These are phyloP conservation scores for Termitomyces sp. DNA, from an alignment of 768 basidiomycete species.

Conservation along the genomic window DNA sequence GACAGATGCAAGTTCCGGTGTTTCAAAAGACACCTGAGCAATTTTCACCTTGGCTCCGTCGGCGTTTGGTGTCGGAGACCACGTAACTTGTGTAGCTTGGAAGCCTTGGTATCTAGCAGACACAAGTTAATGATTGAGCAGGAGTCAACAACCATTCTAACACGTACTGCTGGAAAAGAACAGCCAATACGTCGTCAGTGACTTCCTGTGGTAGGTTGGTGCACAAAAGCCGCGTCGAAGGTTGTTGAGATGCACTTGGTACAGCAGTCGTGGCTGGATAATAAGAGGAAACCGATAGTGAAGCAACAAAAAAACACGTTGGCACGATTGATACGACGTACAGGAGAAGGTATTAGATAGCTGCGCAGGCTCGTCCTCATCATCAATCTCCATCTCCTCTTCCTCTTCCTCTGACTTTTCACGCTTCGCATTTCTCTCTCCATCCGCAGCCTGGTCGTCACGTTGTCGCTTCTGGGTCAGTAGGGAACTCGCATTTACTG, in stretches of 20 bases:
- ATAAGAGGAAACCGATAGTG: slow-evolving; percentile 18
- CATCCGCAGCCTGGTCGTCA: slow-evolving; percentile 53
- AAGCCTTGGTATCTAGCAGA: slow-evolving; percentile 75
- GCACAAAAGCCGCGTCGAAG: slow-evolving; percentile 62
- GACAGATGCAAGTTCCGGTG: slow-evolving; percentile 61
- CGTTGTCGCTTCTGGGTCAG: slow-evolving; percentile 54
- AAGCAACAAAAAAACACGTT: slow-evolving; percentile 21
- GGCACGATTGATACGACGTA: slow-evolving; percentile 32
- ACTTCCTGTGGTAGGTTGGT: slow-evolving; percentile 90
- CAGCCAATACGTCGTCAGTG: slow-evolving; percentile 78
- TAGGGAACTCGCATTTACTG: slow-evolving; percentile 51
- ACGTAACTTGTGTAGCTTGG: slow-evolving; percentile 61
- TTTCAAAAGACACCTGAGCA: slow-evolving; percentile 77
- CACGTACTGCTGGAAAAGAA: slow-evolving; percentile 88
- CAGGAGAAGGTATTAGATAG: slow-evolving; percentile 33
- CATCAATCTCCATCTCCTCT: slow-evolving; percentile 93
- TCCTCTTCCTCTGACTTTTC: slow-evolving; percentile 70
- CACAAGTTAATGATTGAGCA: neutral
- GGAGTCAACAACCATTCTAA: neutral
- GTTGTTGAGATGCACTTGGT: slow-evolving; percentile 46
- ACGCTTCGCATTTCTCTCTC: slow-evolving; percentile 57
- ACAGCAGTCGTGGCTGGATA: slow-evolving; percentile 30
- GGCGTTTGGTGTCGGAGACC: slow-evolving; percentile 63
- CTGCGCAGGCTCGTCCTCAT: slow-evolving; percentile 64
- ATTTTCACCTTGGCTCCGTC: slow-evolving; percentile 66